Base-by-base conservation (phyloP, 2,329 filamentous ascomycete species). In the Penicillium capsulatum region DNA sequence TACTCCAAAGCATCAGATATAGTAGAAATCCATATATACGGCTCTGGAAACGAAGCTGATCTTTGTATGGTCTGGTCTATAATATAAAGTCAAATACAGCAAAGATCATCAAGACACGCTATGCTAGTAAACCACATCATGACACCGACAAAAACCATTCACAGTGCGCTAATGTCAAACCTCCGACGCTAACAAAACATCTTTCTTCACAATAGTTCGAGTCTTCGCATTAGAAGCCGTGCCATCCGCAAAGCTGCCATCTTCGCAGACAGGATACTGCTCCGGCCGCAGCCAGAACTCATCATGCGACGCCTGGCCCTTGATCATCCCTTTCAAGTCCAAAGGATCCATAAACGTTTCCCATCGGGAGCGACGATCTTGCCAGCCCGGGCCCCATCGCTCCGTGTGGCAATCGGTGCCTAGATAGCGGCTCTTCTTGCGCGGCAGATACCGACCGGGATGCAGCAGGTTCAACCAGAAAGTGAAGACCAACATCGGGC, bases 381-480 rank as follows among this genome's bases (percentile, higher is more conserved):
- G 54, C 60, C 59, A 63, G 9, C 61, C 61, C 11, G 61, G 61
- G 3, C 61, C 61, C 13, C 51, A 32, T 2, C 60, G 56, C 42
- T 65, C 61, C 3, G 48, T 58, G 7, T 42, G 53, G 29, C 47
- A 48, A 36, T 61, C 55, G 24, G 43, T 43, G 26, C 53, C 59
- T 4, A 65, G 53, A 45, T 62, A 65, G 3, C 46, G 48, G 1
- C 35, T 51, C 17, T 54, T 54, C 15, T 59, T 34, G 9, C 40
- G 39, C 4, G 63, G 61, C 17, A 67, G 42, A 31, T 51, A 53
- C 20, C 52, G 50, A n/a, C 61, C 63, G 4, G 62, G 63, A 40
- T 66, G 64, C 17, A 66, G 44, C n/a, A 63, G 10, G 16, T 63
- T 65, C 7, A 66, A 44, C 60, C 59, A 65, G 16, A 51, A 58